Evolutionary conservation across 1,284 basidiomycete genomes (phyloP).

Genomic region (Ustilago curta): DNA sequence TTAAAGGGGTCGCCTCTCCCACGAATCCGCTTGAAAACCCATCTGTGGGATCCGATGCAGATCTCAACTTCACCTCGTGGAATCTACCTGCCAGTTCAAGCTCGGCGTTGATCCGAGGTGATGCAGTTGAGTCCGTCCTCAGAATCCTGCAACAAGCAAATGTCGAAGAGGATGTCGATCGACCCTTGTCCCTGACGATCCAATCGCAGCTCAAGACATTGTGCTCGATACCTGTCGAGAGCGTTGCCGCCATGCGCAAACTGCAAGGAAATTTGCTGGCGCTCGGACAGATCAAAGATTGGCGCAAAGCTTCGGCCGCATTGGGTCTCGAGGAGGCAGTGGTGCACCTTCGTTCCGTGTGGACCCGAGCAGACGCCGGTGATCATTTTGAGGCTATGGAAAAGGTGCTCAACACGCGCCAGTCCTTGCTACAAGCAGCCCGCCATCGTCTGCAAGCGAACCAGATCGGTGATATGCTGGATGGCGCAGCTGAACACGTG

Average conservation of each 20-base stretch:
- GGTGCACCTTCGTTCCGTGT: constrained; percentile 23
- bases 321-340: constrained; percentile 43
- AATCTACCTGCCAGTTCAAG: constrained; percentile 72
- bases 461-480: constrained; percentile 79
- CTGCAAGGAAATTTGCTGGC: constrained; percentile 45
- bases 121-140: constrained; percentile 81
- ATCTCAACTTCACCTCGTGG: constrained; percentile 92
- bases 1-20: constrained; percentile 71
- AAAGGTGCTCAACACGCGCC: constrained; percentile 81
- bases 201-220: constrained; percentile 43
- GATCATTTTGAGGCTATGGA: constrained; percentile 78
- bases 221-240: constrained; percentile 35
- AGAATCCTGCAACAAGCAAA: constrained; percentile 75
- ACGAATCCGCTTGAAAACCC: constrained; percentile 56
- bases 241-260: constrained; percentile 26
- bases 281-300: constrained; percentile 45
- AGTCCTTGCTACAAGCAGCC: constrained; percentile 81
- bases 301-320: constrained; percentile 26
- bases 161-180: constrained; percentile 24
- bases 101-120: constrained; percentile 41
- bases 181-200: constrained; percentile 24
- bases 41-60: constrained; percentile 76
- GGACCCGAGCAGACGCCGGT: constrained; percentile 10
- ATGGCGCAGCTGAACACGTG: constrained; percentile 74
- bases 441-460: constrained; percentile 77